A percentile compares a stretch with the other conserved stretches of the same genome.
Evolutionary conservation across 2,329 filamentous ascomycete genomes (phyloP).

Genomic region (Aspergillus aculeatus): DNA sequence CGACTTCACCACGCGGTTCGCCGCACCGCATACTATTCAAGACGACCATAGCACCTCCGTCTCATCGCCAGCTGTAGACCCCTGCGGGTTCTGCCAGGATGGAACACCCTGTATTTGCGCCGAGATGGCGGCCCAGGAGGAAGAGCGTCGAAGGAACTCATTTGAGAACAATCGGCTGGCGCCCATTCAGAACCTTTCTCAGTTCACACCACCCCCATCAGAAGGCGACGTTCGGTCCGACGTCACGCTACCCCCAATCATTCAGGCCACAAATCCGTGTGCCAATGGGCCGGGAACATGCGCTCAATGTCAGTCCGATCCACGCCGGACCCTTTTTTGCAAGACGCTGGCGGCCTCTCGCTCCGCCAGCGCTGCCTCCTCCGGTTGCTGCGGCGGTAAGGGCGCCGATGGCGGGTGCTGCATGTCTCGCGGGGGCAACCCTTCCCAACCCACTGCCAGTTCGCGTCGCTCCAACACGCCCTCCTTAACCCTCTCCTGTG

Average conservation of each 20-base stretch:
- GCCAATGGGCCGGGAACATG: constrained; percentile 74
- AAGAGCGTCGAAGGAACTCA: constrained; percentile 44
- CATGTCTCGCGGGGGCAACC: constrained; percentile 37
- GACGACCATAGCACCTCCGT: constrained; percentile 24
- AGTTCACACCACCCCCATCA: constrained; percentile 54
- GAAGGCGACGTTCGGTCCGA: constrained; percentile 59
- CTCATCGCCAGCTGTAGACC: constrained; percentile 55
- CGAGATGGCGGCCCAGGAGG: constrained; percentile 55
- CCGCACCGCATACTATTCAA: constrained; percentile 35
- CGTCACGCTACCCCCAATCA: constrained; percentile 43
- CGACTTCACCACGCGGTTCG: constrained; percentile 71
- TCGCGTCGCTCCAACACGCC: constrained; percentile 35
- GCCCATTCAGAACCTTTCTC: constrained; percentile 47
- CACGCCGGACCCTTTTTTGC: constrained; percentile 79
- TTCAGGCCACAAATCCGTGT: constrained; percentile 45
- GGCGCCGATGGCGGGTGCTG: constrained; percentile 64
- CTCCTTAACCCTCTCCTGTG: constrained; percentile 65
- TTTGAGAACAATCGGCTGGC: constrained; percentile 42
- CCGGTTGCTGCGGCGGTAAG: constrained; percentile 62
- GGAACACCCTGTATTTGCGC: constrained; percentile 81
- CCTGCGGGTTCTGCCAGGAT: constrained; percentile 79
- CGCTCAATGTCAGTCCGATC: constrained; percentile 73
- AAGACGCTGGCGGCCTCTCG: constrained; percentile 70
- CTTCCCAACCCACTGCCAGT: constrained; percentile 25
- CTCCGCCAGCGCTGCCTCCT: constrained; percentile 37